These are phyloP conservation scores for Sechiopsis laciniata DNA, from an alignment of 306 rosid species.

Conservation along the genomic window DNA sequence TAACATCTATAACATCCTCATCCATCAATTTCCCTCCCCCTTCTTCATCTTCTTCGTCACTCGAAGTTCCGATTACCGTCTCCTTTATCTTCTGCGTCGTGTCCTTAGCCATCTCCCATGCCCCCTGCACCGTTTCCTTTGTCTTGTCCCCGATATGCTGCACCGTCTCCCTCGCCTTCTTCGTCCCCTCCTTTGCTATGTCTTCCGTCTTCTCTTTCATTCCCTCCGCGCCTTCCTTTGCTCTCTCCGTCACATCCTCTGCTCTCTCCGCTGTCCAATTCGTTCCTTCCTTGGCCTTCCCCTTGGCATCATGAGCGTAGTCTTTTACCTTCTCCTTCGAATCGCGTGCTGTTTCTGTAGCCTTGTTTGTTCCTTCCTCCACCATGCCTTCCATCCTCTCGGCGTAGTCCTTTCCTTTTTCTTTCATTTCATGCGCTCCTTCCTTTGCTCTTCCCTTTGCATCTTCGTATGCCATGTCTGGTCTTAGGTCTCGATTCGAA, in stretches of 20 bases:
- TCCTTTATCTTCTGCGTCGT: conserved; percentile 54
- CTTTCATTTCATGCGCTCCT: too few relatives aligned
- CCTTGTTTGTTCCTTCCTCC: neutral
- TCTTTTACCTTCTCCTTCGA: conserved; percentile 25
- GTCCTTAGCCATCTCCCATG: conserved; percentile 27
- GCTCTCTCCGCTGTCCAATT: conserved; percentile 19
- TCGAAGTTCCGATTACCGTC: conserved; percentile 40
- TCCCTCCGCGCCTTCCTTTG: too few relatives aligned
- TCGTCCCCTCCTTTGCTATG: conserved; percentile 3
- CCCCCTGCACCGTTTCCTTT: neutral
- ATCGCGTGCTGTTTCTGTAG: neutral
- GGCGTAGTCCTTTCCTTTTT: neutral
- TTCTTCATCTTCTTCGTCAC: conserved; percentile 18
- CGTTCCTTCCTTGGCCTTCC: conserved; percentile 25
- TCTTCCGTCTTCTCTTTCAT: conserved; percentile 18
- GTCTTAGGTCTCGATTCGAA: too few relatives aligned
- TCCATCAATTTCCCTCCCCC: conserved; percentile 22
- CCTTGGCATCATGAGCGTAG: conserved; percentile 17
- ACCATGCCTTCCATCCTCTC: neutral
- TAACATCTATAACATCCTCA: conserved; percentile 27
- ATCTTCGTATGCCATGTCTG: too few relatives aligned
- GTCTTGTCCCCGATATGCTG: neutral
- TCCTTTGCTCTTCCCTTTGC: too few relatives aligned
- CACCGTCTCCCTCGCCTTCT: conserved; percentile 21
- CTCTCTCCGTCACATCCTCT: neutral